Conservation (phyloP, 2,329 filamentous ascomycete genomes). For the Aspergillus unguis region DNA sequence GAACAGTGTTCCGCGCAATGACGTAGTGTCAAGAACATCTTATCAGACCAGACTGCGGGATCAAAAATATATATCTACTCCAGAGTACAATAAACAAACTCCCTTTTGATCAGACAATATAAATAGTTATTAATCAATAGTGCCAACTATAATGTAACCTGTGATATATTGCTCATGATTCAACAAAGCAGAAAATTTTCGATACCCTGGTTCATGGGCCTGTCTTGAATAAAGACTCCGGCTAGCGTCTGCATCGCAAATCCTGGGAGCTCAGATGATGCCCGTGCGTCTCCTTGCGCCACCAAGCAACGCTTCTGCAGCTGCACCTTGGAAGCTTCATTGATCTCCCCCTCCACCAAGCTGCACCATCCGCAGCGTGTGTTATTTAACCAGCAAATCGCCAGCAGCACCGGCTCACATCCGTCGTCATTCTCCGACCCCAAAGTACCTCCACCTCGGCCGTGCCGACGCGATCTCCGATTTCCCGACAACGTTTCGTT, state of each 20-base stretch:
- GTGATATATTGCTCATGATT: too few species aligned
- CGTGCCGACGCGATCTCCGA: too few species aligned
- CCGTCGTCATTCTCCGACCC: not conserved
- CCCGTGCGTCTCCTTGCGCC: slow-evolving; percentile 5
- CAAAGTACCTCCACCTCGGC: not conserved
- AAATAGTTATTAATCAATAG: too few species aligned
- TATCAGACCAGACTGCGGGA: too few species aligned
- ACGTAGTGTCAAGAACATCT: too few species aligned
- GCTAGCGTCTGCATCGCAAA: slow-evolving; percentile 3
- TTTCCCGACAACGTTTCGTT: not conserved
- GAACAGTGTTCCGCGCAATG: too few species aligned
- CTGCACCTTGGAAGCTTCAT: slow-evolving; percentile 5
- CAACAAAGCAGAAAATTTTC: too few species aligned
- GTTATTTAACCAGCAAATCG: slow-evolving; percentile 15
- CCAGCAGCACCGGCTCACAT: slow-evolving; percentile 5
- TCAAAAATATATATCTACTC: too few species aligned
- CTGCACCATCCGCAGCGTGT: slow-evolving; percentile 13
- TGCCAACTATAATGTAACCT: too few species aligned
- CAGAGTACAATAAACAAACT: too few species aligned
- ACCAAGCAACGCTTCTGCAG: slow-evolving; percentile 7
- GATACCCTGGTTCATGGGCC: too few species aligned
- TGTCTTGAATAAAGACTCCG: not conserved
- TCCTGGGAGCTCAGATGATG: slow-evolving; percentile 4
- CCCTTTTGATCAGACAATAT: too few species aligned
- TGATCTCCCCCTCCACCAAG: slow-evolving; percentile 1